Percentiles rank a stretch among this genome's conserved stretches.
phyloP scores from a whole-genome alignment of 2,329 filamentous ascomycete species.

The Venturia carpophila region DNA sequence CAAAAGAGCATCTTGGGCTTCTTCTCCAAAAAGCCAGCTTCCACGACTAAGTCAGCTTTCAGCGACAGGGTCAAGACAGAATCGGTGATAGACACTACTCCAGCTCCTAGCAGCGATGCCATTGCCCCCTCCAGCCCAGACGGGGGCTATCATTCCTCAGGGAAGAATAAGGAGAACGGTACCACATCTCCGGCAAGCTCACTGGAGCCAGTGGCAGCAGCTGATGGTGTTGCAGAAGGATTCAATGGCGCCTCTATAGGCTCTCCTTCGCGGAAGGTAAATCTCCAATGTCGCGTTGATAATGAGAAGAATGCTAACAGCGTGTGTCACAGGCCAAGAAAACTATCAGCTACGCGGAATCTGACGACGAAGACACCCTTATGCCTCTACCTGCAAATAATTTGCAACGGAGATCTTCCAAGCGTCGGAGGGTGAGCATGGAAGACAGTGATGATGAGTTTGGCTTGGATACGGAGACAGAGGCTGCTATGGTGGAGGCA shows the following conservation, averaged over 20 bases:
- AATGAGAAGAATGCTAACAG: background rate
- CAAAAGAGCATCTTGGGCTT: slow-evolving; percentile 71
- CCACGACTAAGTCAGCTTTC: slow-evolving; percentile 17
- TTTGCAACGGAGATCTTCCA: slow-evolving; percentile 40
- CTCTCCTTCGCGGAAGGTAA: slow-evolving; percentile 18
- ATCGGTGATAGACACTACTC: slow-evolving; percentile 54
- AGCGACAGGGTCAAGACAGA: slow-evolving; percentile 38
- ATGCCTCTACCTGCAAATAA: slow-evolving; percentile 42
- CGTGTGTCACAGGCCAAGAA: slow-evolving; percentile 45
- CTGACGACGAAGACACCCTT: slow-evolving; percentile 65
- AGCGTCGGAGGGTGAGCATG: slow-evolving; percentile 55
- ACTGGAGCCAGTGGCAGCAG: slow-evolving; percentile 25
- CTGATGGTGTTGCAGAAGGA: slow-evolving; percentile 28
- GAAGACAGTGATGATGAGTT: slow-evolving; percentile 62
- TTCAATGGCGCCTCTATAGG: background rate
- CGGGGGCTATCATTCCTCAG: slow-evolving; percentile 29
- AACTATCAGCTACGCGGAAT: slow-evolving; percentile 70
- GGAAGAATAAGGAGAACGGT: slow-evolving; percentile 48
- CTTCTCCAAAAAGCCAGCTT: slow-evolving; percentile 44
- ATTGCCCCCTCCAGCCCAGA: slow-evolving; percentile 56
- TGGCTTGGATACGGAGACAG: slow-evolving; percentile 49
- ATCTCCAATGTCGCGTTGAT: background rate
- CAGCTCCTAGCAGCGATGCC: slow-evolving; percentile 73
- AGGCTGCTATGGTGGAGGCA: slow-evolving; percentile 48
- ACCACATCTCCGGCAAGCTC: slow-evolving; percentile 36